Evolutionary conservation across 768 basidiomycete genomes (phyloP).

Genomic region (Lactarius deliciosus): DNA sequence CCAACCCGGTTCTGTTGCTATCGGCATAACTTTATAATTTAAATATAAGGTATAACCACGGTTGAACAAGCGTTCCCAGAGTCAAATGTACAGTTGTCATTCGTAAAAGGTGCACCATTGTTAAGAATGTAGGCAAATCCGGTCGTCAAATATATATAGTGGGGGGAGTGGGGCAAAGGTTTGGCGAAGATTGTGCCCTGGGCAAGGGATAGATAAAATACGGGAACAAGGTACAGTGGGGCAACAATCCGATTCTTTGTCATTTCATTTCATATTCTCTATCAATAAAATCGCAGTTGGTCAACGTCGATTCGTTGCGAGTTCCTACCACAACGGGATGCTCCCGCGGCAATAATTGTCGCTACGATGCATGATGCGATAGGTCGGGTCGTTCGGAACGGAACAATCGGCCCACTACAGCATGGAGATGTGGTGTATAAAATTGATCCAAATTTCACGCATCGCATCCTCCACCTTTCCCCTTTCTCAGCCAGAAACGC

Average conservation of each 20-base stretch:
- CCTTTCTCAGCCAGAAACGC: not conserved
- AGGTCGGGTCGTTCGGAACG: not conserved
- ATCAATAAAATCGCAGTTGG: not conserved
- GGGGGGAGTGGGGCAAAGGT: not conserved
- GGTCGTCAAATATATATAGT: not conserved
- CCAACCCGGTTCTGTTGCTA: not conserved
- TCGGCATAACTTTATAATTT: not conserved
- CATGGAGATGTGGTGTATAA: not conserved
- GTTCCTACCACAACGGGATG: not conserved
- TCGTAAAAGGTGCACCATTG: not conserved
- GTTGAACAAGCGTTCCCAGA: not conserved
- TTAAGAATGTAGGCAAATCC: not conserved
- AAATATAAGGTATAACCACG: not conserved
- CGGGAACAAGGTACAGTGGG: too few relatives aligned
- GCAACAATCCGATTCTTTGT: not conserved
- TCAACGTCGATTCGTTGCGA: not conserved
- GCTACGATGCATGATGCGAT: not conserved
- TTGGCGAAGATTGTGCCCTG: too few relatives aligned
- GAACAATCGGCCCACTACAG: not conserved
- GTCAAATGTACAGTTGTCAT: not conserved
- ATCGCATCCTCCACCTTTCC: not conserved
- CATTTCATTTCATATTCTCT: not conserved
- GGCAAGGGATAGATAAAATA: too few relatives aligned
- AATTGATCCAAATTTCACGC: not conserved
- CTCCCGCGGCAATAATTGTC: not conserved